A percentile compares a stretch with the other conserved stretches of the same genome.
phyloP scores from a whole-genome alignment of 768 basidiomycete species.

The Dendrothele bispora region DNA sequence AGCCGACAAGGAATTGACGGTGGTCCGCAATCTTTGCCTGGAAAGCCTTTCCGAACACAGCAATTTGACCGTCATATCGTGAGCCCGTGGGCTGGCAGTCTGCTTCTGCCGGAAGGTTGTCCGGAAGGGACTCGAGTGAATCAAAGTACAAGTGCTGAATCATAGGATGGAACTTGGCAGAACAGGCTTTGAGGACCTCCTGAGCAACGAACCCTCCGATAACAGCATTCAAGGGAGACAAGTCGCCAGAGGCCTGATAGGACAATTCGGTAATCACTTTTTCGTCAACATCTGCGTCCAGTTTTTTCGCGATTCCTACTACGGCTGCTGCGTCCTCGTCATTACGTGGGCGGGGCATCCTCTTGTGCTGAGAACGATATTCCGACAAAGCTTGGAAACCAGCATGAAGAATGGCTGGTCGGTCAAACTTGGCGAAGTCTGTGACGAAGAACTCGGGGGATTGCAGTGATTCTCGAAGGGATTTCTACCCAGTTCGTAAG shows the following conservation, averaged over 20 bases:
- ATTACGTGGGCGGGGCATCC: constrained; percentile 83
- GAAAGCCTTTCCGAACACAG: constrained; percentile 92
- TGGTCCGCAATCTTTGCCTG: constrained; percentile 89
- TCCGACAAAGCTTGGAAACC: constrained; percentile 93
- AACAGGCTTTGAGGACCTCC: constrained; percentile 95
- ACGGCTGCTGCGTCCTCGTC: constrained; percentile 72
- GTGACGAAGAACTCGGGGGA: constrained; percentile 89
- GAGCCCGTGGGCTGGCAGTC: constrained; percentile 82
- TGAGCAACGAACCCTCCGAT: constrained; percentile 98
- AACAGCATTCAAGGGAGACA: constrained; percentile 89
- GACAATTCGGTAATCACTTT: constrained; percentile 81
- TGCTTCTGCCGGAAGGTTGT: constrained; percentile 68
- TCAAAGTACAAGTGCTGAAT: constrained; percentile 96
- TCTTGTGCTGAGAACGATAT: constrained; percentile 62
- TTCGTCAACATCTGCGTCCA: constrained; percentile 77
- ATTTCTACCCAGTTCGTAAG: constrained; percentile 83
- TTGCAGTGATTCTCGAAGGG: constrained; percentile 80
- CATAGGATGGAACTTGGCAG: constrained; percentile 97
- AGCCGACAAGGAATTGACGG: constrained; percentile 94
- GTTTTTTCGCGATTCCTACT: constrained; percentile 75
- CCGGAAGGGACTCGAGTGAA: constrained; percentile 91
- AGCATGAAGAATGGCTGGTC: constrained; percentile 84
- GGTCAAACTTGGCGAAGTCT: constrained; percentile 97
- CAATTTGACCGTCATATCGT: constrained; percentile 93
- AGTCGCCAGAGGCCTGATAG: constrained; percentile 88